Base-by-base conservation (phyloP, 495 filamentous ascomycete genomes). In the Barbatosphaeria neglecta region DNA sequence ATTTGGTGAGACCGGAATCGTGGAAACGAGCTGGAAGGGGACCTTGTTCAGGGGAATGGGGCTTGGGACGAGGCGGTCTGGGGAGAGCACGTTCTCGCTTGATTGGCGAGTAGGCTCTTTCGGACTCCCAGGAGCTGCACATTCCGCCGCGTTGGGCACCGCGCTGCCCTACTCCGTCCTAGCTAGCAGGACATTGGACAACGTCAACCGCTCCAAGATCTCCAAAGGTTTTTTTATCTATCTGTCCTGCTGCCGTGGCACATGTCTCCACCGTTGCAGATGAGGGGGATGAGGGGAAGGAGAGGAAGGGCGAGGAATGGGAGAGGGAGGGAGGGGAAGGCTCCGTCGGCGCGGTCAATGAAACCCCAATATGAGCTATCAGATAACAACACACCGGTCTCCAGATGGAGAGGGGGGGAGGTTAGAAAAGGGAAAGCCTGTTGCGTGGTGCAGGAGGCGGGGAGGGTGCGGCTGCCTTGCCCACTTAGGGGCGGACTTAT, bases 81-180 rank as follows among this genome's bases (percentile, higher is more conserved):
- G 48, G 44, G 50, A 44, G 56, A 44, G 56, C 61, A 64, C 61
- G 61, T 64, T 64, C 35, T 40, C 15, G 54, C 33, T 51, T 64
- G 61, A 61, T 61, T 64, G 61, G 61, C 35, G 51, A 46, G 56
- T 15, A 39, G 44, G 43, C 10, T 35, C 23, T 43, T 38, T 46
- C 39, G 47, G 52, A 49, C 49, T 41, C 47, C 50, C 35, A 50
- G 47, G 41, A 17, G 35, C 40, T 49, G 54, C 49, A 58, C 24
- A 41, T 24, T 23, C 20, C 18, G 49, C 42, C 39, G 2, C 16
- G 50, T 25, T 41, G 47, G 48, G 44, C 31, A 43, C 40, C 39
- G 28, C 39, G 23, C 19, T 33, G 33, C 15, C 33, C 5, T 11
- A 13, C 13, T 6, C 20, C 9, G 31, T 35, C 27, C 15, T 13